Percentiles rank a stretch among this genome's conserved stretches.
Conservation (phyloP, 495 filamentous ascomycete genomes). For the Aspergillus egyptiacus region DNA sequence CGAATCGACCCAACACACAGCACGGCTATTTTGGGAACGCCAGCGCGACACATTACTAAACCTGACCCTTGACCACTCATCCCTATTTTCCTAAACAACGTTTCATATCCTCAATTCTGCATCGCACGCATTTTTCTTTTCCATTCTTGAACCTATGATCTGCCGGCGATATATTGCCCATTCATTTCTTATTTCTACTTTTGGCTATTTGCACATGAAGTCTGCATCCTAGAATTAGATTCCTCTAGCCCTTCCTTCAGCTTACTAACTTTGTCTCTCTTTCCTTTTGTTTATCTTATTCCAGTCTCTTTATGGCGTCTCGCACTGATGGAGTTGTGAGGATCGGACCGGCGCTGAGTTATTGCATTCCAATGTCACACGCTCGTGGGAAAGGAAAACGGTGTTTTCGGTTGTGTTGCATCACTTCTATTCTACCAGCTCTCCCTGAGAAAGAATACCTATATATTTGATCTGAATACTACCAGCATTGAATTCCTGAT, state of each 20-base stretch:
- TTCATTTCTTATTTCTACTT: conserved; percentile 9
- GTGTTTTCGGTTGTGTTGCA: not conserved
- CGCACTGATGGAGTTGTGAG: conserved; percentile 17
- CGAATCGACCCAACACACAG: conserved; percentile 25
- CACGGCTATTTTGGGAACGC: conserved; percentile 24
- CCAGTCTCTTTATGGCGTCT: not conserved
- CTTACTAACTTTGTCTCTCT: not conserved
- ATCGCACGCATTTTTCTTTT: not conserved
- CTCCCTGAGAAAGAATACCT: no score
- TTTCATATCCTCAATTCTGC: conserved; percentile 6
- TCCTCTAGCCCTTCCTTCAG: conserved; percentile 4
- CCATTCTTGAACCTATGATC: conserved; percentile 6
- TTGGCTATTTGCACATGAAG: conserved; percentile 1
- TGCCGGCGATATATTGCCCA: conserved; percentile 4
- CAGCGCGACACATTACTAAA: conserved; percentile 22
- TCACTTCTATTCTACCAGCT: no score
- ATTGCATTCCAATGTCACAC: conserved; percentile 2
- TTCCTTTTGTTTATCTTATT: conserved; percentile 10
- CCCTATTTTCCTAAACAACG: not conserved
- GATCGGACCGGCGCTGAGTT: conserved; percentile 15
- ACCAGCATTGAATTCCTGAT: no score
- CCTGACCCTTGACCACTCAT: not conserved
- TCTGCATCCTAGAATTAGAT: conserved; percentile 23
- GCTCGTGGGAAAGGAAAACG: not conserved
- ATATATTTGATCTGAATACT: no score